Percentiles rank a stretch among this genome's conserved stretches.
Conservation (phyloP, 2,329 filamentous ascomycete species). For the Cladosporium sp. region DNA sequence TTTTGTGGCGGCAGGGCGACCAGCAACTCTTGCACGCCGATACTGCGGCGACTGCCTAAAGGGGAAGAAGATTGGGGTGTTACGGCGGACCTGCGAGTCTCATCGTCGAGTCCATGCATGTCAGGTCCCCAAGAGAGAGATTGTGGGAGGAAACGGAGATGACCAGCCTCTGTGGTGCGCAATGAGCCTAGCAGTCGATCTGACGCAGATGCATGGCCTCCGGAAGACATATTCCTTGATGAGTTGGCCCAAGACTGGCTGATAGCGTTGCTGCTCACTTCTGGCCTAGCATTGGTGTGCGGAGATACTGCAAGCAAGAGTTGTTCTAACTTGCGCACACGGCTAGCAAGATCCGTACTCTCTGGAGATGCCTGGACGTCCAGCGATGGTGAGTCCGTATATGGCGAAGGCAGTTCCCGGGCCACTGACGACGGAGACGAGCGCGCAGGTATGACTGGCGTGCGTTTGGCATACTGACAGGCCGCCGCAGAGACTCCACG, state of each 20-base stretch:
- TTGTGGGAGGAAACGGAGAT: background rate
- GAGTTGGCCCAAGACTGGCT: background rate
- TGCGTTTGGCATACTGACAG: constrained; percentile 18
- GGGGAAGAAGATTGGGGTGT: background rate
- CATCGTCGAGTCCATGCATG: background rate
- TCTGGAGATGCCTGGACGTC: background rate
- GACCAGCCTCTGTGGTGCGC: background rate
- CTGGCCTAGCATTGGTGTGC: background rate
- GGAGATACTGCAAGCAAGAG: background rate
- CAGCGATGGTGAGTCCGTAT: background rate
- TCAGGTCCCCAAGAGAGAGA: background rate
- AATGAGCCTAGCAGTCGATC: background rate
- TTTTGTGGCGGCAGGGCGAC: background rate
- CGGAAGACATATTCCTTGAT: too few relatives aligned
- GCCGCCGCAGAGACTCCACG: constrained; percentile 36
- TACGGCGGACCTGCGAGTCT: background rate
- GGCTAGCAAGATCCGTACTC: background rate
- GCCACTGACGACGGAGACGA: background rate
- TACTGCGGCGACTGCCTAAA: background rate
- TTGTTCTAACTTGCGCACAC: background rate
- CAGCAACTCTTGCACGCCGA: background rate
- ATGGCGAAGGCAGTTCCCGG: background rate
- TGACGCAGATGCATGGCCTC: background rate
- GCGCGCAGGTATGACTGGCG: background rate
- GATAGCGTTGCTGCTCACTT: background rate